Percentiles rank a stretch among this genome's conserved stretches.
These are phyloP conservation scores for Chaetomium cochliodes DNA, from an alignment of 495 filamentous ascomycete genomes.

Conservation along the genomic window DNA sequence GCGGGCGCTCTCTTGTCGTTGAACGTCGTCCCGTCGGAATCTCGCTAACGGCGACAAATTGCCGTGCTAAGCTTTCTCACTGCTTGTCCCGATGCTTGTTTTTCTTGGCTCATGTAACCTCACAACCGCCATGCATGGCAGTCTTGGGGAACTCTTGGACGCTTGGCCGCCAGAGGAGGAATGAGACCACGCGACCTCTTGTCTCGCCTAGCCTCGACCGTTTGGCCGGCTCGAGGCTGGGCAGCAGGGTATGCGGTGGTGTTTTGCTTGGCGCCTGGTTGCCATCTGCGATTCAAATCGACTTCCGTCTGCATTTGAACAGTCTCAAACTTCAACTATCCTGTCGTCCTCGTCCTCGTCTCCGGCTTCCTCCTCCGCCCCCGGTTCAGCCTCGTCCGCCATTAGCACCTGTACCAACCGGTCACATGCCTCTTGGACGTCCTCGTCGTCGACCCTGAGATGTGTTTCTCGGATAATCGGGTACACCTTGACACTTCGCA, in stretches of 20 bases:
- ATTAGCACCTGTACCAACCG: conserved; percentile 88
- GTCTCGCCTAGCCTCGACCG: conserved; percentile 7
- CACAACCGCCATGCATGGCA: conserved; percentile 1
- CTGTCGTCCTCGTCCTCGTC: conserved; percentile 38
- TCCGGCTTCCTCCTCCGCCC: conserved; percentile 60
- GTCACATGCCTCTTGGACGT: conserved; percentile 80
- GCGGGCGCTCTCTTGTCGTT: not conserved
- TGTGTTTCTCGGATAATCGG: conserved; percentile 87
- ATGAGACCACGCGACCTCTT: conserved; percentile 16
- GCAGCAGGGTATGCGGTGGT: not conserved
- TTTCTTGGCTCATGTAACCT: conserved; percentile 11
- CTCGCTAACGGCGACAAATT: not conserved
- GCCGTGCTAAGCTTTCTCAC: conserved; percentile 13
- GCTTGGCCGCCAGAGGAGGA: conserved; percentile 20
- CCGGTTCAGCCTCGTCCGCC: conserved; percentile 64
- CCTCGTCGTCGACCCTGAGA: conserved; percentile 72
- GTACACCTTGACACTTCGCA: conserved; percentile 79
- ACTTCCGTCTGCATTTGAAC: not conserved
- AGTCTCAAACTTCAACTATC: conserved; percentile 46
- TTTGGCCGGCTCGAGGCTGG: not conserved
- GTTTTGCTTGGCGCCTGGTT: not conserved
- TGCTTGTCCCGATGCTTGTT: conserved; percentile 1
- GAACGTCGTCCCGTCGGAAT: not conserved
- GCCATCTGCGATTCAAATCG: not conserved
- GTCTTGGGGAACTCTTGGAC: conserved; percentile 13